Evolutionary conservation across 2,329 filamentous ascomycete genomes (phyloP).

Genomic region (Stemphylium beticola): DNA sequence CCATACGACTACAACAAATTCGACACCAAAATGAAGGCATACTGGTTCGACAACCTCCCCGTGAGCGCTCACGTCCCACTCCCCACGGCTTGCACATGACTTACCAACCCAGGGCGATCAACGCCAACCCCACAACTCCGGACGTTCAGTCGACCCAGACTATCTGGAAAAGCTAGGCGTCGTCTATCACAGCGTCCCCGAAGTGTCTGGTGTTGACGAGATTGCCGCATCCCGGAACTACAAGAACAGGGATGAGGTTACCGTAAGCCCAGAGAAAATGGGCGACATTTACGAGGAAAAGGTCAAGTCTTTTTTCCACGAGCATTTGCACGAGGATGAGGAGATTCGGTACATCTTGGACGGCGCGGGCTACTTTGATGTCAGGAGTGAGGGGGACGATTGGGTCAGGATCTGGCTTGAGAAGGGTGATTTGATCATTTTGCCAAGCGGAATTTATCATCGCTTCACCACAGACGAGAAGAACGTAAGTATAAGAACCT

Average conservation of each 20-base stretch:
- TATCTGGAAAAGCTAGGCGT: slow-evolving; percentile 80
- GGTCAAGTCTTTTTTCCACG: slow-evolving; percentile 90
- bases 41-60: slow-evolving; percentile 72
- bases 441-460: slow-evolving; percentile 96
- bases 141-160: slow-evolving; percentile 67
- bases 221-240: slow-evolving; percentile 80
- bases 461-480: slow-evolving; percentile 92
- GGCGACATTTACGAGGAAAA: slow-evolving; percentile 89
- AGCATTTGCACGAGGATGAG: slow-evolving; percentile 97
- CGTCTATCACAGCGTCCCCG: slow-evolving; percentile 72
- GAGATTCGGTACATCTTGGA: slow-evolving; percentile 95
- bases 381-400: slow-evolving; percentile 78
- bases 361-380: slow-evolving; percentile 91
- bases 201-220: slow-evolving; percentile 69
- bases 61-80: slow-evolving; percentile 48
- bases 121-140: slow-evolving; percentile 87
- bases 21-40: slow-evolving; percentile 65
- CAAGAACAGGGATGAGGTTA: slow-evolving; percentile 94
- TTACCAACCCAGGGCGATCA: slow-evolving; percentile 77
- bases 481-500: slow-evolving; percentile 68
- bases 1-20: background rate
- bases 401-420: slow-evolving; percentile 88
- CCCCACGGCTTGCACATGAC: slow-evolving; percentile 17
- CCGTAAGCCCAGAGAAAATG: slow-evolving; percentile 84
- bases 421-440: slow-evolving; percentile 88